These are phyloP conservation scores for Tuber borchii DNA, from an alignment of 495 filamentous ascomycete species.

Conservation along the genomic window DNA sequence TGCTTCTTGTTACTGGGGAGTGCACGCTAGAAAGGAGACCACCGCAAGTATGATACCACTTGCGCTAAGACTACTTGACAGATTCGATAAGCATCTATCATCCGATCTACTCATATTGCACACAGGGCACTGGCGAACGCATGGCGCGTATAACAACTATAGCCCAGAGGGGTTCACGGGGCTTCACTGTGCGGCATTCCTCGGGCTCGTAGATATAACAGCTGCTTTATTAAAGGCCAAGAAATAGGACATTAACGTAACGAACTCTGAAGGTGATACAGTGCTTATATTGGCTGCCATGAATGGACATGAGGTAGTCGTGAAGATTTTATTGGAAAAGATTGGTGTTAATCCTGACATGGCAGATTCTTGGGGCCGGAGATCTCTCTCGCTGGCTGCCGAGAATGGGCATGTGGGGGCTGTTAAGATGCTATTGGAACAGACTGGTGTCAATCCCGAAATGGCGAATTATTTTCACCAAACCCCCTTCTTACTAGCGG, in stretches of 20 bases:
- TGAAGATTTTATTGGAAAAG: background rate
- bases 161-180: background rate
- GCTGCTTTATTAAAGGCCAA: background rate
- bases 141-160: background rate
- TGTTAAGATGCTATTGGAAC: constrained; percentile 34
- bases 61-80: background rate
- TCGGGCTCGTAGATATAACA: background rate
- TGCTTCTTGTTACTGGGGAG: background rate
- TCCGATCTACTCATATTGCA: background rate
- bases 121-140: background rate
- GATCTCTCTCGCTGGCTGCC: constrained; percentile 38
- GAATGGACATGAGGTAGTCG: background rate
- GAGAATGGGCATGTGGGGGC: constrained; percentile 35
- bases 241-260: background rate
- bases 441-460: constrained; percentile 12
- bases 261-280: background rate
- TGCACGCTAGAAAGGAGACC: background rate
- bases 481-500: constrained; percentile 41
- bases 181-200: background rate
- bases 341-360: background rate
- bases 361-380: background rate
- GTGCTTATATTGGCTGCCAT: background rate
- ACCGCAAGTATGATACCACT: background rate
- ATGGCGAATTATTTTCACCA: constrained; percentile 13
- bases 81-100: background rate